Evolutionary conservation across 768 basidiomycete genomes (phyloP).

Genomic region (Macrolepiota dolichaula): DNA sequence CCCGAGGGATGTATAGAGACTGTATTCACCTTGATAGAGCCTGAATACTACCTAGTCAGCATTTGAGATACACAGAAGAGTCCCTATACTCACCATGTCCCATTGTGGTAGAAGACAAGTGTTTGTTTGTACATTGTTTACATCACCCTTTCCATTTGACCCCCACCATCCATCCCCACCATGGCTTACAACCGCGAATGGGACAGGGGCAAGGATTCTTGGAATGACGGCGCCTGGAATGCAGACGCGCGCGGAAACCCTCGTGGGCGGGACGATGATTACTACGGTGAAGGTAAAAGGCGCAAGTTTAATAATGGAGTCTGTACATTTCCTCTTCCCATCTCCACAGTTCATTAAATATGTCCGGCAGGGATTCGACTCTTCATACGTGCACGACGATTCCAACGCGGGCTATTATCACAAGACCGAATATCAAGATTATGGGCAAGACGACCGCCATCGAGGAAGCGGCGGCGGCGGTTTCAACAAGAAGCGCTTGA

Average conservation of each 20-base stretch:
- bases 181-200: conserved; percentile 86
- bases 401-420: conserved; percentile 20
- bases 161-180: conserved; percentile 19
- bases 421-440: conserved; percentile 40
- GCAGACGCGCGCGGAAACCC: conserved; percentile 34
- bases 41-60: conserved; percentile 29
- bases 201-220: conserved; percentile 74
- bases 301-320: conserved; percentile 80
- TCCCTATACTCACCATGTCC: conserved; percentile 51
- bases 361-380: conserved; percentile 33
- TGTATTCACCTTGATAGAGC: conserved; percentile 50
- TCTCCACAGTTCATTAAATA: conserved; percentile 25
- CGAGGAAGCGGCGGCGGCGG: conserved; percentile 38
- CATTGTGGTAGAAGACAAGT: conserved; percentile 26
- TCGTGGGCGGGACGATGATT: conserved; percentile 66
- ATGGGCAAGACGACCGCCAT: conserved; percentile 47
- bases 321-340: conserved; percentile 22
- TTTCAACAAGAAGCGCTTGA: conserved; percentile 70
- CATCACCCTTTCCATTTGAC: conserved; percentile 27
- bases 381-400: conserved; percentile 14
- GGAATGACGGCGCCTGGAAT: conserved; percentile 47
- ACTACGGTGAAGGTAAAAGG: conserved; percentile 68
- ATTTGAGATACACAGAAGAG: conserved; percentile 9
- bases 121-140: conserved; percentile 38
- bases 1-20: background rate